Evolutionary conservation across 2,329 filamentous ascomycete species (phyloP).

Genomic region (Trichoderma sp.): DNA sequence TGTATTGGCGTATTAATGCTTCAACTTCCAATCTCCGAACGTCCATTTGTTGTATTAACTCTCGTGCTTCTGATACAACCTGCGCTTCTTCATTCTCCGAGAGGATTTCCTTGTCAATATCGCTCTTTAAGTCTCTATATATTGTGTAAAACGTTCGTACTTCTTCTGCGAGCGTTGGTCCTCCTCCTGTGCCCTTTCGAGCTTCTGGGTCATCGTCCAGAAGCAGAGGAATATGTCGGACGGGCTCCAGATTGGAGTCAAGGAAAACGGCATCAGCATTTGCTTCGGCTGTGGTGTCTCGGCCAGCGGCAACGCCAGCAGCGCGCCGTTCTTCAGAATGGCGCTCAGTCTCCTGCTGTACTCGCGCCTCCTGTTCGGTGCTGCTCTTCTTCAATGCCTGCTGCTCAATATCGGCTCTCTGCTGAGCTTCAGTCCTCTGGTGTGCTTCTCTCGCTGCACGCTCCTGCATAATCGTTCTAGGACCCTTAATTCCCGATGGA

Average conservation of each 20-base stretch:
- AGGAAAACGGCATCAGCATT: no score
- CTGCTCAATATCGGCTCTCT: slow-evolving; percentile 69
- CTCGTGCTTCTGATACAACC: not conserved
- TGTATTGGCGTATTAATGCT: not conserved
- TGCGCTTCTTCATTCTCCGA: not conserved
- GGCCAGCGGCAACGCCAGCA: slow-evolving; percentile 52
- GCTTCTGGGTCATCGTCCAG: no score
- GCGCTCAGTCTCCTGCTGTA: slow-evolving; percentile 59
- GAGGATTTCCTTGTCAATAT: not conserved
- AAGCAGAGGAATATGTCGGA: no score
- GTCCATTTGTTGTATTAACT: not conserved
- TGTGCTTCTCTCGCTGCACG: slow-evolving; percentile 76
- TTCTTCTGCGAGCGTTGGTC: not conserved
- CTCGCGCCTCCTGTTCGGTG: slow-evolving; percentile 59
- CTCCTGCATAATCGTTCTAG: slow-evolving; percentile 89
- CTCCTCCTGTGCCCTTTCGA: not conserved
- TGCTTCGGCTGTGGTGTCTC: slow-evolving; percentile 38
- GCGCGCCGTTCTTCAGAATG: slow-evolving; percentile 64
- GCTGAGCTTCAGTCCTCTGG: slow-evolving; percentile 67
- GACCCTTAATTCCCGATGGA: slow-evolving; percentile 74
- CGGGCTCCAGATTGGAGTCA: no score
- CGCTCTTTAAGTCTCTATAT: not conserved
- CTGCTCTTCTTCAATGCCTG: slow-evolving; percentile 56
- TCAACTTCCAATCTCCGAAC: not conserved
- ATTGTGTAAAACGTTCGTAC: not conserved